Conservation (phyloP, 192 early-diverging fungal genomes). For the Rhizoclosmatium globosum region DNA sequence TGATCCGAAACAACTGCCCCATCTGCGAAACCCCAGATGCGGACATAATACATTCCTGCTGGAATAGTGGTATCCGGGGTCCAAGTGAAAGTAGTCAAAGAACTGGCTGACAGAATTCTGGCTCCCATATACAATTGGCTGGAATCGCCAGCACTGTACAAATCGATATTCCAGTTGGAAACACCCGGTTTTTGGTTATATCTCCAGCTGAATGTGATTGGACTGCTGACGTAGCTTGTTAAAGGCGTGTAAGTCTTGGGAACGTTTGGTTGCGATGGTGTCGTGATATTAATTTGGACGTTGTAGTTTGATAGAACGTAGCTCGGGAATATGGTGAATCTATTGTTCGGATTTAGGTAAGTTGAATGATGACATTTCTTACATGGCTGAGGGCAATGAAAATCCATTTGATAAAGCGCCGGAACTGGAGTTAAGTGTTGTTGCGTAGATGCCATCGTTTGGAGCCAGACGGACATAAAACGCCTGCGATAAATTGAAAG, state of each 20-base stretch:
- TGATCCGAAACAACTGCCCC: not conserved
- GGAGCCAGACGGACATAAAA: conserved; percentile 26
- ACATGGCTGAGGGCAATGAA: conserved; percentile 22
- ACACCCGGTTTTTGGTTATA: not conserved
- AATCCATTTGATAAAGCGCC: not conserved
- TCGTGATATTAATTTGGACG: conserved; percentile 9
- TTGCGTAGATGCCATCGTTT: conserved; percentile 14
- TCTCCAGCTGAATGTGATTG: conserved; percentile 10
- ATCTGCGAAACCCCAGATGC: conserved; percentile 10
- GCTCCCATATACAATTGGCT: not conserved
- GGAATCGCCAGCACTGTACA: not conserved
- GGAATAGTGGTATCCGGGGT: conserved; percentile 3
- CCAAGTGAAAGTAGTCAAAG: not conserved
- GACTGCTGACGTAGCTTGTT: not conserved
- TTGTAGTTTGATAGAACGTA: not conserved
- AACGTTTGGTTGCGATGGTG: not conserved
- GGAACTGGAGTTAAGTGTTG: not conserved
- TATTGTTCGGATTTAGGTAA: not conserved
- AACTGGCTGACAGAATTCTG: not conserved
- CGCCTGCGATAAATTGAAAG: conserved; percentile 4
- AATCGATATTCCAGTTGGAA: conserved; percentile 17
- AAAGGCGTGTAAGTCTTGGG: not conserved
- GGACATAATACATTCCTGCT: conserved; percentile 7
- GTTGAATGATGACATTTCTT: not conserved
- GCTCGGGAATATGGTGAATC: conserved; percentile 16